A percentile compares a stretch with the other conserved stretches of the same genome.
Conservation (phyloP, 306 rosid genomes). For the Benincasa hispida region DNA sequence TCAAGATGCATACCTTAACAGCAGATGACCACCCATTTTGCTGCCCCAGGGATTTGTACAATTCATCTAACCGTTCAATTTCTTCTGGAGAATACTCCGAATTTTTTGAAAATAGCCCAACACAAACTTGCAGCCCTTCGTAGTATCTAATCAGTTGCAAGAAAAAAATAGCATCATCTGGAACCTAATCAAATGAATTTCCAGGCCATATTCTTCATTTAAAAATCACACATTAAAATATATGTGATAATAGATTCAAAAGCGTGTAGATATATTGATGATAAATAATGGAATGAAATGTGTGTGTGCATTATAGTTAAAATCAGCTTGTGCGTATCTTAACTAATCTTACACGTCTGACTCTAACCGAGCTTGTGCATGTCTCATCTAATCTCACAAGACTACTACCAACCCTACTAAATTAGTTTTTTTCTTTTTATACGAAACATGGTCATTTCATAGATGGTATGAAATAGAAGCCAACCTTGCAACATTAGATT, state of each 20-base stretch:
- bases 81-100: conserved; percentile 55
- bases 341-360: neutral
- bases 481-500: neutral
- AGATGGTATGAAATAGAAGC: too few species aligned
- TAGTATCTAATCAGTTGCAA: conserved; percentile 45
- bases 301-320: neutral
- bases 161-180: neutral
- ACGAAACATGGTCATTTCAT: too few species aligned
- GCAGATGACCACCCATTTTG: conserved; percentile 92
- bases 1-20: conserved; percentile 49
- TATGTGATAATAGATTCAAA: neutral
- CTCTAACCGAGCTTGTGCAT: neutral
- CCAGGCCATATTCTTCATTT: neutral
- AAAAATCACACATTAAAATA: neutral
- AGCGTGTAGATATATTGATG: neutral
- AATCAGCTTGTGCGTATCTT: neutral
- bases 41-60: conserved; percentile 60
- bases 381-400: neutral
- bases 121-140: conserved; percentile 90
- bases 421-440: too few species aligned
- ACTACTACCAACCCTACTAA: neutral
- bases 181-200: neutral
- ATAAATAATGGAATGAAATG: neutral
- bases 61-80: conserved; percentile 50
- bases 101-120: conserved; percentile 58